phyloP scores from a whole-genome alignment of 176 grass and related monocot genomes.

The Phragmites australis region DNA sequence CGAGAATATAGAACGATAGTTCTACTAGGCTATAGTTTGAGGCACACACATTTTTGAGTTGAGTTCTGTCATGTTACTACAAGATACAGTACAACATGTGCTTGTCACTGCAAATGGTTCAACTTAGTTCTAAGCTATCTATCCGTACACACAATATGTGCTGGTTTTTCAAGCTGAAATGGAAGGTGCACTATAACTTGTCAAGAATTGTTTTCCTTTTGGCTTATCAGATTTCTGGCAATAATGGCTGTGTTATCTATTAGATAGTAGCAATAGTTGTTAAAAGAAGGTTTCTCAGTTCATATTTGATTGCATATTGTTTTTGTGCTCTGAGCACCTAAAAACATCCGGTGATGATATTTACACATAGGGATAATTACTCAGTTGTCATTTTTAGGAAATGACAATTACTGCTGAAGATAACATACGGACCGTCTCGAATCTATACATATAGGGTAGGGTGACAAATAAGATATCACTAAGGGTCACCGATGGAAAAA shows the following conservation, averaged over 20 bases:
- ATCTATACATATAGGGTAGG: no score
- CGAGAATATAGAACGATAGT: background rate
- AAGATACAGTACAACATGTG: background rate
- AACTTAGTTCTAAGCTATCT: background rate
- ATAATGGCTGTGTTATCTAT: background rate
- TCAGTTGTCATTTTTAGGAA: no score
- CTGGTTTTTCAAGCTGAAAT: background rate
- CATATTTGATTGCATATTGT: constrained; percentile 27
- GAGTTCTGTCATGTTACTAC: background rate
- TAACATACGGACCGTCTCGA: no score
- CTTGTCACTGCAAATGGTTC: background rate
- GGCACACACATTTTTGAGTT: background rate
- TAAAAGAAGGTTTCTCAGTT: background rate
- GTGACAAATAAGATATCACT: no score
- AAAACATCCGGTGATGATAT: constrained; percentile 61
- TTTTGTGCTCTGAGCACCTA: constrained; percentile 24
- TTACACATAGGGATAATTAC: no score
- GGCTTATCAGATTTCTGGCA: background rate
- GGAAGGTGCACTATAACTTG: background rate
- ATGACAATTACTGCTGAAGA: no score
- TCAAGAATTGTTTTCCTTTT: background rate
- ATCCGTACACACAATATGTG: constrained; percentile 11
- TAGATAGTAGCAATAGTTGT: background rate
- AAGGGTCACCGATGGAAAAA: no score
- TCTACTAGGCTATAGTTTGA: constrained; percentile 8